phyloP scores from a whole-genome alignment of 176 grass and related monocot genomes.

The bread wheat (Triticum aestivum) region DNA sequence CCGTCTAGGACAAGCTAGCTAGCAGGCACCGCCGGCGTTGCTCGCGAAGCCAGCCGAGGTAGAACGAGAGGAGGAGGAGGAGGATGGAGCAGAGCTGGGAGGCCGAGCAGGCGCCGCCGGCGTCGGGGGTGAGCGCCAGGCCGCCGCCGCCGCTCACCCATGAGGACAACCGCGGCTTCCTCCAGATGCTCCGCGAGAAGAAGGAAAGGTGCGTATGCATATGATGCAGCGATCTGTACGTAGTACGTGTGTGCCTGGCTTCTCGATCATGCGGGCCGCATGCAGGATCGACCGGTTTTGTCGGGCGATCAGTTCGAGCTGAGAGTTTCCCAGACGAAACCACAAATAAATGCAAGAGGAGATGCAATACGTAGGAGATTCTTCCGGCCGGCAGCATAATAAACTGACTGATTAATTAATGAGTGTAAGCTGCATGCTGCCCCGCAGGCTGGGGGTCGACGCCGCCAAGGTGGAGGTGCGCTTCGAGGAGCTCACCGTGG shows the following conservation, averaged over 20 bases:
- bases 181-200: slow-evolving; percentile 65
- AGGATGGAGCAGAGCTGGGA: slow-evolving; percentile 14
- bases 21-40: not conserved
- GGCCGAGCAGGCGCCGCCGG: not conserved
- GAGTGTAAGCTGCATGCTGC: not conserved
- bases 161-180: slow-evolving; percentile 72
- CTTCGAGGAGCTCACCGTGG: slow-evolving; percentile 62
- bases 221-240: not conserved
- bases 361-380: too few species aligned
- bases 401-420: too few species aligned
- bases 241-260: too few species aligned
- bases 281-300: not conserved
- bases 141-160: slow-evolving; percentile 59
- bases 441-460: slow-evolving; percentile 46
- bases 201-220: slow-evolving; percentile 43
- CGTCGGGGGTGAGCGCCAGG: not conserved
- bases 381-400: too few species aligned
- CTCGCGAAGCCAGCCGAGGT: not conserved
- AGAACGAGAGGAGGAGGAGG: not conserved
- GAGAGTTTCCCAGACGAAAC: not conserved
- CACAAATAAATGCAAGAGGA: not conserved
- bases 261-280: not conserved
- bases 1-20: slow-evolving; percentile 2
- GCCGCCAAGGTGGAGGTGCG: slow-evolving; percentile 61
- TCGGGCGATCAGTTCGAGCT: not conserved